Base-by-base conservation (phyloP, 192 early-diverging fungal species). In the Gaertneriomyces semiglobifer region DNA sequence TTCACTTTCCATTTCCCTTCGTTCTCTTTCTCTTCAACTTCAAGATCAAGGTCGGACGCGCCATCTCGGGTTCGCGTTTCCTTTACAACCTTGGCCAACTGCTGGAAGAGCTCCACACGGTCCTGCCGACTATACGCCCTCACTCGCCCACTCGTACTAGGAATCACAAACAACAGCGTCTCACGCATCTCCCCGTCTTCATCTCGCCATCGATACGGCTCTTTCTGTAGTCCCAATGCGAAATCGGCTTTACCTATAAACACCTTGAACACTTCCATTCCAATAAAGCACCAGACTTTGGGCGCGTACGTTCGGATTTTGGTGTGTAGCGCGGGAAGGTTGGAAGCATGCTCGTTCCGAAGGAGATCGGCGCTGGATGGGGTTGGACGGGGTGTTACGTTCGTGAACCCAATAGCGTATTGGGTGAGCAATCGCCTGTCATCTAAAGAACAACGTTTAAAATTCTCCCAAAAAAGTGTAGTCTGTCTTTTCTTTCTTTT, bases 341-440 rank as follows among this genome's bases (percentile, higher is more conserved):
- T 56, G 7, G 53, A 40, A 7, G 55, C 16, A 25, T 47, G 48
- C 40, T 66, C 65, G 1, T 14, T 14, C n/a, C 4, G 20, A 8
- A 7, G 9, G 12, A 66, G 65, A 33, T 41, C 43, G 5, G 54
- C 16, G 46, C 47, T 33, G 46, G 44, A 14, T 1, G 46, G 66
- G 12, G 58, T 61, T 16, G 33, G 38, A 1, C 66, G 66, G 11
- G 66, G 44, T 6, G 60, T 44, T 10, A 68, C 50, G 48, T 68
- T 68, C 1, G 66, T 68, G 45, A 68, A 68, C 12, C 66, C 66
- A 16, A 68, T 16, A 20, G 44, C 5, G 48, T 51, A 68, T 56
- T 25, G 20, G 1, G 42, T 10, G 12, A 42, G 50, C 16, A 56
- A 68, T 12, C 44, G 45, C 0, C 5, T 51, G 46, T 68, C 66